Conservation (phyloP, 352 stramenopile genomes). For the Peronospora destructor region DNA sequence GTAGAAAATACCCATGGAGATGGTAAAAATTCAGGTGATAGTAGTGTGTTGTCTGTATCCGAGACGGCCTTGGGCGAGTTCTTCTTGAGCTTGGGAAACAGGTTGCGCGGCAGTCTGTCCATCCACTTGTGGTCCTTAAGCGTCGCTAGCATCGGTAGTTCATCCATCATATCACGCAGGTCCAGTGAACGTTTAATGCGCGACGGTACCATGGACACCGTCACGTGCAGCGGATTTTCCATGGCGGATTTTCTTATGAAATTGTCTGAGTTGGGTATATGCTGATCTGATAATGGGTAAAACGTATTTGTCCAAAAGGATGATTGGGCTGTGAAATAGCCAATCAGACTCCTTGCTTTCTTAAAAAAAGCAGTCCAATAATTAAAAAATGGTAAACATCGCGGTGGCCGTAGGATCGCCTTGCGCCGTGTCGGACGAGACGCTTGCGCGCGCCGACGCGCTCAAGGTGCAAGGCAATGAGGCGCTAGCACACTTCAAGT, state of each 20-base stretch:
- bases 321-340: not conserved
- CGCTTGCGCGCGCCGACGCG: slow-evolving; percentile 49
- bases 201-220: slow-evolving; percentile 8
- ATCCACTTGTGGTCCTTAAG: slow-evolving; percentile 69
- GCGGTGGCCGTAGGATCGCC: slow-evolving; percentile 41
- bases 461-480: slow-evolving; percentile 85
- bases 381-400: slow-evolving; percentile 33
- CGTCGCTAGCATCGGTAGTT: slow-evolving; percentile 44
- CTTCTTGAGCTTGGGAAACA: slow-evolving; percentile 25
- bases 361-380: not conserved
- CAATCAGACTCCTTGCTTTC: not conserved
- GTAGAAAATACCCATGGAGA: slow-evolving; percentile 17
- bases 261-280: not conserved
- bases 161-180: slow-evolving; percentile 52
- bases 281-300: no score
- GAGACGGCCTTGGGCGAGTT: slow-evolving; percentile 12
- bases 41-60: slow-evolving; percentile 17
- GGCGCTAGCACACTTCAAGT: slow-evolving; percentile 75
- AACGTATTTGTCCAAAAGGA: no score
- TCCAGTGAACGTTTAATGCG: slow-evolving; percentile 30
- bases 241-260: slow-evolving; percentile 2
- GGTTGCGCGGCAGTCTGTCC: slow-evolving; percentile 41
- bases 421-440: slow-evolving; percentile 60
- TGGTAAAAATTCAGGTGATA: slow-evolving; percentile 31
- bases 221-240: slow-evolving; percentile 23